These are phyloP conservation scores for Knoxia roxburghii DNA, from an alignment of 257 asterid species.

Conservation along the genomic window DNA sequence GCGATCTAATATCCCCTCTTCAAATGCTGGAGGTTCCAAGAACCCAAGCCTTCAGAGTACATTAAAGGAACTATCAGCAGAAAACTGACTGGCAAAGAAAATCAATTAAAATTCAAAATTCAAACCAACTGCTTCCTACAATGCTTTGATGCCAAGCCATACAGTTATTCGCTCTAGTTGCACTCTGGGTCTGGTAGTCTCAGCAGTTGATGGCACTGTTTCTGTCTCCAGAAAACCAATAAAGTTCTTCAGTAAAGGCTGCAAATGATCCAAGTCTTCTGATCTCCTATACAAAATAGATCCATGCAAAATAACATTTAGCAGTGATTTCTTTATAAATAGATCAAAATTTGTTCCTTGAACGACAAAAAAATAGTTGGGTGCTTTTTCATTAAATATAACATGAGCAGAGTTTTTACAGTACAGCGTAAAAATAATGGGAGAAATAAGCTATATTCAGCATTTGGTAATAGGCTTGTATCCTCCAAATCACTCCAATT, in stretches of 20 bases:
- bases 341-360: not conserved
- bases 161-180: slow-evolving; percentile 81
- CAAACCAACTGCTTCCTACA: slow-evolving; percentile 71
- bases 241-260: slow-evolving; percentile 77
- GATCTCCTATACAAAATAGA: slow-evolving; percentile 48
- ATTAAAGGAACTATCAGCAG: slow-evolving; percentile 27
- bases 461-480: not conserved
- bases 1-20: slow-evolving; percentile 91
- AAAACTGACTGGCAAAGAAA: slow-evolving; percentile 14
- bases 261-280: slow-evolving; percentile 78
- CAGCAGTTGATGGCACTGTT: slow-evolving; percentile 30
- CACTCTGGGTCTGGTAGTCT: slow-evolving; percentile 74
- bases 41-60: slow-evolving; percentile 75
- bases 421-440: not conserved
- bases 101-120: slow-evolving; percentile 24
- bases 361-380: not conserved
- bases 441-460: not conserved
- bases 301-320: not conserved
- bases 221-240: slow-evolving; percentile 72
- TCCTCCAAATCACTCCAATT: not conserved
- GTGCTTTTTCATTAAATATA: not conserved
- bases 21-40: slow-evolving; percentile 93
- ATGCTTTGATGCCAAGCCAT: slow-evolving; percentile 98
- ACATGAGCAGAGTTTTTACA: not conserved
- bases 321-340: not conserved